Base-by-base conservation (phyloP, 2,329 filamentous ascomycete species). In the Chrysosporium keratinophilum region DNA sequence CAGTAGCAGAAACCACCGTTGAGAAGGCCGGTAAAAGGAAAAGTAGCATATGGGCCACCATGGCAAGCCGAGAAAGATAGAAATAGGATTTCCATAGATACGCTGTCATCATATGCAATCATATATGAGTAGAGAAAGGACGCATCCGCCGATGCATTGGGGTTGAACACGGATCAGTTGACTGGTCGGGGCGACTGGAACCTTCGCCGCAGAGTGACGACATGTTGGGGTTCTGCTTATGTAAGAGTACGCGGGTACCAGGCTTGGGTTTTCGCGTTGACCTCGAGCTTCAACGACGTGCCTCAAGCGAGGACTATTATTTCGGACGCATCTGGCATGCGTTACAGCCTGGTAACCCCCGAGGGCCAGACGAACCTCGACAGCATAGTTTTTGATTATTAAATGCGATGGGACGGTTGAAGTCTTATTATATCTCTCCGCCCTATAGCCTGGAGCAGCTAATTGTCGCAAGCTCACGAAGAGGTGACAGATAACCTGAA, bases 71-170 rank as follows among this genome's bases (percentile, higher is more conserved):
- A 35, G n/a, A 17, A 19, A 28, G 15, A n/a, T 10, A 6, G 17
- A 46, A 40, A 31, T 39, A 17, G 3, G 28, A 20, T 48, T 35
- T 42, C 51, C 43, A 54, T 54, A 35, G 40, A 54, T 20, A 41
- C 23, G 31, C 12, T 45, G 33, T 52, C 40, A 52, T 52, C 33
- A 50, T 43, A 41, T 41, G 33, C n/a, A 10, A 43, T 19, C 28
- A 43, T 42, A 34, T 42, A 20, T 41, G n/a, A 12, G 28, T 40
- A 15, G 20, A 34, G 23, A 10, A 33, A 43, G 28, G 20, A 10
- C 37, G 14, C 7, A n/a, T 33, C 17, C 2, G 31, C 2, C 34
- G 44, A 28, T 46, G 31, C 14, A 34, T 35, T 17, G 44, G 6
- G 23, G 23, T 28, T 28, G 23, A 28, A 7, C 23, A 28, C 23